A percentile compares a stretch with the other conserved stretches of the same genome.
Conservation (phyloP, 2,329 filamentous ascomycete genomes). For the Microdochium trichocladiopsis region DNA sequence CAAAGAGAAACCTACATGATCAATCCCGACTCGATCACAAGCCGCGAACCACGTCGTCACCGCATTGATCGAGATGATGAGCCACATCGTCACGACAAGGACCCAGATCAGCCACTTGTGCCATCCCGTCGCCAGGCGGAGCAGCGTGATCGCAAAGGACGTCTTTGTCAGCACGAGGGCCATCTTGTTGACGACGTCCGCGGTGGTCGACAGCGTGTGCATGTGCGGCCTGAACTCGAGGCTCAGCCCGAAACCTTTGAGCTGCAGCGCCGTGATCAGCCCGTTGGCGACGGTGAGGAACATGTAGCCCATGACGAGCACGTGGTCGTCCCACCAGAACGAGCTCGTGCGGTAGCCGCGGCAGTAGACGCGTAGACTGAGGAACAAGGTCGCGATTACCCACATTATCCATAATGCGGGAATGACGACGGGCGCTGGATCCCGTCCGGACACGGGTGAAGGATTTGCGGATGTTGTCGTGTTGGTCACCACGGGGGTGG, state of each 20-base stretch:
- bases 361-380: not conserved
- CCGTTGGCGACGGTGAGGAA: slow-evolving; percentile 3
- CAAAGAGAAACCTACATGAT: not conserved
- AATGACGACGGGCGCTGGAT: no score
- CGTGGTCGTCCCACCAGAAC: not conserved
- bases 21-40: not conserved
- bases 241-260: slow-evolving; percentile 4
- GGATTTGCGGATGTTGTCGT: no score
- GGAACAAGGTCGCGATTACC: not conserved
- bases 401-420: not conserved
- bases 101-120: slow-evolving; percentile 5
- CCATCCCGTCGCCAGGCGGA: slow-evolving; percentile 3
- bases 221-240: slow-evolving; percentile 1
- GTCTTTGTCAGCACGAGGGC: slow-evolving; percentile 12
- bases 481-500: no score
- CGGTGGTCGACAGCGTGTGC: slow-evolving; percentile 3
- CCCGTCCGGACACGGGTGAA: no score
- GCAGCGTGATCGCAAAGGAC: slow-evolving; percentile 11
- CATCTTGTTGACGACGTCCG: slow-evolving; percentile 6
- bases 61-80: not conserved
- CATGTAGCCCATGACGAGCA: slow-evolving; percentile 8
- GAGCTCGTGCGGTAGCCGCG: not conserved
- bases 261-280: slow-evolving; percentile 6
- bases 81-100: slow-evolving; percentile 5
- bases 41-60: not conserved